Evolutionary conservation across 257 asterid genomes (phyloP), one percentile per base, ranked within the genome.

Genomic region (Nicotiana undulata): DNA sequence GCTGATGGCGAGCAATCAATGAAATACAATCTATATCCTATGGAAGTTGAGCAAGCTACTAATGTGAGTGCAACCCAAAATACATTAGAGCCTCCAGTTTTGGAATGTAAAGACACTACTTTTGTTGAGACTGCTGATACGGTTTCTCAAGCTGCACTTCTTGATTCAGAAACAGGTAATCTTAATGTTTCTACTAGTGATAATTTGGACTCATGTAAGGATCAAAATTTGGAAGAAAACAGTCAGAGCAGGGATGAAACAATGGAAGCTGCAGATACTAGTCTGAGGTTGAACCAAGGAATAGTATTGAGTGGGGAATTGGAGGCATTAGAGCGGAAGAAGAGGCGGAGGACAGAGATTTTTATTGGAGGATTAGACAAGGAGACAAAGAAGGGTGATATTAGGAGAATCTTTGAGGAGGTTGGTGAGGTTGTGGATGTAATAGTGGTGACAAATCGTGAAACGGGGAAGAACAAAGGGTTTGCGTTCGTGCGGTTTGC

Each of bases 311-410:
- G 89, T 86, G 89, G 85, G 70, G 94, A 89, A 83, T 63, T 87
- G 88, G 93, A 90, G 83, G 92, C 93, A 4, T 56, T 86, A 81
- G 92, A 84, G 88, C 83, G 92, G 76, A 86, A 70, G 81, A 90
- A 80, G 88, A 84, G 88, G 85, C 88, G 90, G 52, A 87, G 82
- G 82, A 93, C 88, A 5, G 91, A 91, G 87, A 83, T 91, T 72
- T 93, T 90, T 83, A 79, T 93, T 70, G 94, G 95, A 79, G 96
- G 97, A 75, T 85, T 93, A 88, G 89, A 85, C 81, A 86, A 86
- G 85, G 84, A 82, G 79, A 31, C 91, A 2, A 90, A 84, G 75
- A 93, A 84, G 85, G 91, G 81, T 46, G 93, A 93, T 80, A 86
- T 93, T 37, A 80, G 87, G 83, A 86, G 84, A 84, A 91, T 84